A percentile compares a stretch with the other conserved stretches of the same genome.
Evolutionary conservation across 2,329 filamentous ascomycete genomes (phyloP).

Genomic region (Colletotrichum tabaci): DNA sequence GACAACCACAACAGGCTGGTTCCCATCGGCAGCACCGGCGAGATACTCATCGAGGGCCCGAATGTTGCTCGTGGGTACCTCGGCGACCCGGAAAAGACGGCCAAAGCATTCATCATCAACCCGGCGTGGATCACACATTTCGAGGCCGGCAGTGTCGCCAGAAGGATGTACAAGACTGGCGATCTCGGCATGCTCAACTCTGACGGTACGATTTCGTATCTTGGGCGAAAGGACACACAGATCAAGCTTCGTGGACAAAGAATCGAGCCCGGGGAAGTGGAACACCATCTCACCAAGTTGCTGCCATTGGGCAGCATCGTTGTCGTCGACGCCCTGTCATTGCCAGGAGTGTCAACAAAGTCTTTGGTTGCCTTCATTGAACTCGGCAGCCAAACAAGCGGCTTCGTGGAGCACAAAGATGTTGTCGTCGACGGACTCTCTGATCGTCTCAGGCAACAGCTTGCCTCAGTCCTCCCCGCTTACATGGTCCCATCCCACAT

Average conservation of each 20-base stretch:
- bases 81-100: slow-evolving; percentile 13
- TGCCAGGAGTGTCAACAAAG: slow-evolving; percentile 9
- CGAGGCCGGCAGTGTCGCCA: not conserved
- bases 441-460: slow-evolving; percentile 9
- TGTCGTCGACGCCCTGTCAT: slow-evolving; percentile 22
- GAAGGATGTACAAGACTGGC: slow-evolving; percentile 40
- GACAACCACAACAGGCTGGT: slow-evolving; percentile 44
- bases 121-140: slow-evolving; percentile 17
- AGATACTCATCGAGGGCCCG: slow-evolving; percentile 49
- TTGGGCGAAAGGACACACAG: slow-evolving; percentile 50
- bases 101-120: slow-evolving; percentile 18
- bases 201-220: slow-evolving; percentile 29
- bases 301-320: slow-evolving; percentile 6
- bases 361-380: slow-evolving; percentile 33
- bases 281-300: slow-evolving; percentile 44
- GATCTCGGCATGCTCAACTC: slow-evolving; percentile 31
- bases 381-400: not conserved
- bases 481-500: slow-evolving; percentile 47
- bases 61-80: slow-evolving; percentile 45
- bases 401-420: not conserved
- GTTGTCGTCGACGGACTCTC: slow-evolving; percentile 10
- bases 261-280: slow-evolving; percentile 52
- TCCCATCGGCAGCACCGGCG: slow-evolving; percentile 47
- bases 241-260: slow-evolving; percentile 54
- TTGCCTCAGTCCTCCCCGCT: slow-evolving; percentile 35